These are phyloP conservation scores for Candida incommunis DNA, from an alignment of 805 yeast genomes.

Conservation along the genomic window DNA sequence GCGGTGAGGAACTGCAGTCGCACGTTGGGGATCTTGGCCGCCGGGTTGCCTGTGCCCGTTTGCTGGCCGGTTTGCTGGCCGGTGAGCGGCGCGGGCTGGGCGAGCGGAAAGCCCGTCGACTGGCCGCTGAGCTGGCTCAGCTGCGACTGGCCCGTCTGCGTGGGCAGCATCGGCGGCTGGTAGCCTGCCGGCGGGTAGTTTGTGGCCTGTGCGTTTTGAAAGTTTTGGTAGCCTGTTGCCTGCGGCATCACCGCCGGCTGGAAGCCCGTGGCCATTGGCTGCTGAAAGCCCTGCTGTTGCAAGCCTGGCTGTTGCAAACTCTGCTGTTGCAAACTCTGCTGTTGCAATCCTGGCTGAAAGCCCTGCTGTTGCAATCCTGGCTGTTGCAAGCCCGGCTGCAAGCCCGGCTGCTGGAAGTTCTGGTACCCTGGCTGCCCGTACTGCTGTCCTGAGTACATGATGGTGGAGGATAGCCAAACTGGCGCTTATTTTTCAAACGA, in stretches of 20 bases:
- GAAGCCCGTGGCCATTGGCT: slow-evolving; percentile 6
- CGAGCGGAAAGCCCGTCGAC: slow-evolving; percentile 23
- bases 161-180: slow-evolving; percentile 3
- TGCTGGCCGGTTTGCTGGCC: slow-evolving; percentile 18
- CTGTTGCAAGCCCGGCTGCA: slow-evolving; percentile 5
- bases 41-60: slow-evolving; percentile 2
- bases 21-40: slow-evolving; percentile 26
- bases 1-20: slow-evolving; percentile 76
- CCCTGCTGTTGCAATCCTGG: slow-evolving; percentile 5
- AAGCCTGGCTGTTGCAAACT: slow-evolving; percentile 3
- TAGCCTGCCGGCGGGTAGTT: slow-evolving; percentile 2
- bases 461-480: too few species aligned
- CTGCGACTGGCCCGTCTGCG: slow-evolving; percentile 9
- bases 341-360: slow-evolving; percentile 7
- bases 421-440: slow-evolving; percentile 2
- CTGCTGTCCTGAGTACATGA: slow-evolving; percentile 1
- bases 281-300: slow-evolving; percentile 5
- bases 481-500: too few species aligned
- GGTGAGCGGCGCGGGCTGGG: slow-evolving; percentile 27
- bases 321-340: slow-evolving; percentile 6
- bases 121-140: slow-evolving; percentile 23
- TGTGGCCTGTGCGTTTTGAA: slow-evolving; percentile 14
- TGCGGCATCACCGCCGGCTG: neutral
- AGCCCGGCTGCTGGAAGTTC: slow-evolving; percentile 9
- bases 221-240: slow-evolving; percentile 10